Evolutionary conservation across 2,329 filamentous ascomycete species (phyloP).

Genomic region (Fusarium bactridioides): DNA sequence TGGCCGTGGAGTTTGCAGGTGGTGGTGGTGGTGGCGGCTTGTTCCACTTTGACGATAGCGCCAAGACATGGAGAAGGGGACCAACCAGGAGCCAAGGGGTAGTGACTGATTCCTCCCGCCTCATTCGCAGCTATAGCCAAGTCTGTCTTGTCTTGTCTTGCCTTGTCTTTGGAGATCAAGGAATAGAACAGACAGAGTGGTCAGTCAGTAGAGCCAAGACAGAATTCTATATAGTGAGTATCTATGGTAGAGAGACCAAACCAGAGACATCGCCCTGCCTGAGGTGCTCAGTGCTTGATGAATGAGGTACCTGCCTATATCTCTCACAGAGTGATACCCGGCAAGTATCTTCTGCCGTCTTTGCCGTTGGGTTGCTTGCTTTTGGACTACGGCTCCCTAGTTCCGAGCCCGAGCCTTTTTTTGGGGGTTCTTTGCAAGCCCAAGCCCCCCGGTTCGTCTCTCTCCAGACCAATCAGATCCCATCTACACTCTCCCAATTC

Average conservation of each 20-base stretch:
- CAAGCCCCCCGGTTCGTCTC: not conserved
- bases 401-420: constrained; percentile 34
- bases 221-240: not conserved
- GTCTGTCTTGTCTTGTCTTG: not conserved
- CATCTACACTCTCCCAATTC: not conserved
- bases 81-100: constrained; percentile 17
- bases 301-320: not conserved
- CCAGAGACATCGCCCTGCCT: not conserved
- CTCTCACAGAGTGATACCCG: not conserved
- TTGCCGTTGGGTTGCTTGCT: constrained; percentile 33
- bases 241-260: not conserved
- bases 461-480: constrained; percentile 12
- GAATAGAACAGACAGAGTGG: not conserved
- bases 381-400: constrained; percentile 37
- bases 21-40: not conserved
- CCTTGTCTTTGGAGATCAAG: not conserved
- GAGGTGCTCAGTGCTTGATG: not conserved
- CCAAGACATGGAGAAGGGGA: constrained; percentile 28
- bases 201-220: not conserved
- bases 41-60: constrained; percentile 1
- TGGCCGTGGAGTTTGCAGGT: not conserved
- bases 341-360: constrained; percentile 31
- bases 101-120: constrained; percentile 31
- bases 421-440: constrained; percentile 4
- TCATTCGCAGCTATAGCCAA: constrained; percentile 30